Conservation (phyloP, 148 eudicot genomes). For the Diospyros kaki region DNA sequence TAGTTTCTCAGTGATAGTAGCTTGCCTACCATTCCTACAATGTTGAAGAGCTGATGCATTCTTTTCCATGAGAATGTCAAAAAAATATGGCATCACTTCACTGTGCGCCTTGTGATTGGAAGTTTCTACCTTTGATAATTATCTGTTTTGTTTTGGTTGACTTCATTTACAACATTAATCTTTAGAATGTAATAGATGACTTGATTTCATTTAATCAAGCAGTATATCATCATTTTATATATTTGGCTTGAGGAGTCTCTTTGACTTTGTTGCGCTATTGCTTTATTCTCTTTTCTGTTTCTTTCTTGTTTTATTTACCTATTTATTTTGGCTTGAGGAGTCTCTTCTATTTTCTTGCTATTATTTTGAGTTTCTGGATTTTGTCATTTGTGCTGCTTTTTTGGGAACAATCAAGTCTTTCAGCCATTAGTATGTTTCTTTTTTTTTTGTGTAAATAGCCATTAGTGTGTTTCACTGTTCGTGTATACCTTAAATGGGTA, state of each 20-base stretch:
- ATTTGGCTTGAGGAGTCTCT: no score
- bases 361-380: background rate
- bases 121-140: background rate
- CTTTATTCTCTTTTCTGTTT: background rate
- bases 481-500: background rate
- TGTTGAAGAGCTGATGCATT: background rate
- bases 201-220: no score
- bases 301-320: background rate
- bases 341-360: background rate
- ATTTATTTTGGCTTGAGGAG: background rate
- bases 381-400: no score
- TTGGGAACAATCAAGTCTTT: no score
- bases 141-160: background rate
- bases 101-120: constrained; percentile 1
- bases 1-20: background rate
- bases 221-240: no score
- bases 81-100: background rate
- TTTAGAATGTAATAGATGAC: no score
- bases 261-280: no score
- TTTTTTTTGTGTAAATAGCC: no score
- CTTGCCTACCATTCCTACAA: background rate
- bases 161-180: no score
- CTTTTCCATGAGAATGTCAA: background rate
- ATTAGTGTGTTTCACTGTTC: no score
- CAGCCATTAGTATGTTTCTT: background rate